Conservation (phyloP, 2,329 filamentous ascomycete species). For the Penicillium paneum region DNA sequence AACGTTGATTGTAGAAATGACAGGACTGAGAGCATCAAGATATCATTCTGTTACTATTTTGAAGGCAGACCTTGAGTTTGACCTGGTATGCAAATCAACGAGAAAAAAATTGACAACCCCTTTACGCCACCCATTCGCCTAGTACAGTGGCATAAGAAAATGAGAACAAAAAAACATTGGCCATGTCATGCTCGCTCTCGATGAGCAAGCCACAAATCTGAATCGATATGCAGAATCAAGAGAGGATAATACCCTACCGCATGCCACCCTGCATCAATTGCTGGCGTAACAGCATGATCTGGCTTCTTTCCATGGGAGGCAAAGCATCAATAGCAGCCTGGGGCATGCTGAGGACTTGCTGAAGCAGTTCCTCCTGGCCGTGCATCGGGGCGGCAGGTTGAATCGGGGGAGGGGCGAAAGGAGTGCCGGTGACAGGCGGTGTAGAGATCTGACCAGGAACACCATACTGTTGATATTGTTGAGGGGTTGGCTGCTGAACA, state of each 20-base stretch:
- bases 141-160: slow-evolving; percentile 2
- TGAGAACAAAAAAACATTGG: neutral
- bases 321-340: slow-evolving; percentile 77
- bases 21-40: neutral
- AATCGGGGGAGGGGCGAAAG: slow-evolving; percentile 46
- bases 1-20: neutral
- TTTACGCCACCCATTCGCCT: slow-evolving; percentile 19
- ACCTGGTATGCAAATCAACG: slow-evolving; percentile 14
- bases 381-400: slow-evolving; percentile 45
- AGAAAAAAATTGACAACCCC: slow-evolving; percentile 5
- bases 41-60: slow-evolving; percentile 4
- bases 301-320: slow-evolving; percentile 69
- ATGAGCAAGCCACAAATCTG: neutral
- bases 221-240: neutral
- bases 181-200: neutral
- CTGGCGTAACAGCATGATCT: slow-evolving; percentile 74
- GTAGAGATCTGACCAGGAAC: slow-evolving; percentile 50
- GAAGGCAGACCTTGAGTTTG: neutral
- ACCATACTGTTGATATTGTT: slow-evolving; percentile 38
- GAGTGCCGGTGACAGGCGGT: slow-evolving; percentile 47
- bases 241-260: slow-evolving; percentile 23
- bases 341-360: slow-evolving; percentile 76
- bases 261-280: slow-evolving; percentile 51
- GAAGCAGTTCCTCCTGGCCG: slow-evolving; percentile 70
- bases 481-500: slow-evolving; percentile 37